Evolutionary conservation across 2,329 filamentous ascomycete genomes (phyloP).

Genomic region (Fusarium sambucinum): DNA sequence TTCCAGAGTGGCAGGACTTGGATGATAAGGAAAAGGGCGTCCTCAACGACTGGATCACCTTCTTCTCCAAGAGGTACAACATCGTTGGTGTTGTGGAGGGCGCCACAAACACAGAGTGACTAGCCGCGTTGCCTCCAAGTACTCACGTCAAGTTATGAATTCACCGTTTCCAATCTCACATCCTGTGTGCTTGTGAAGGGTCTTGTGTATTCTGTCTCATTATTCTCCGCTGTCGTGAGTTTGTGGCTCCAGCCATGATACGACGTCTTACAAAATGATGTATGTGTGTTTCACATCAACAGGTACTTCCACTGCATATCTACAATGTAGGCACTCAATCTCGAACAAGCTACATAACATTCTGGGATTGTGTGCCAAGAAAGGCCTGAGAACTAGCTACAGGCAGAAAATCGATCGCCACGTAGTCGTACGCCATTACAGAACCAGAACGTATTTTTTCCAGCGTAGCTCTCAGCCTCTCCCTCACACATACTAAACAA

Average conservation of each 20-base stretch:
- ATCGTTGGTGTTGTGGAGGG: conserved; percentile 77
- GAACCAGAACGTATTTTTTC: conserved; percentile 7
- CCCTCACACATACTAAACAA: neutral
- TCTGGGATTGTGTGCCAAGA: neutral
- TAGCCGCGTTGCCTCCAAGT: conserved; percentile 40
- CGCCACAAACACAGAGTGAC: conserved; percentile 66
- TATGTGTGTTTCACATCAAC: neutral
- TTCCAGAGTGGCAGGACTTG: conserved; percentile 84
- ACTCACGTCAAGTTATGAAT: conserved; percentile 42
- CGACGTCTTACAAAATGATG: neutral
- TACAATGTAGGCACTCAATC: neutral
- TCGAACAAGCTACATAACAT: neutral
- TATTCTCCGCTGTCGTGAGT: conserved; percentile 43
- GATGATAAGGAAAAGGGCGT: conserved; percentile 86
- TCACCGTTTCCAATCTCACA: neutral
- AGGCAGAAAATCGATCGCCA: neutral
- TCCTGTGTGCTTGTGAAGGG: neutral
- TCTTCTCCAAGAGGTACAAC: conserved; percentile 97
- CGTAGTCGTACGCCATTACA: neutral
- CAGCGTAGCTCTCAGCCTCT: conserved; percentile 1
- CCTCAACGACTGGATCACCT: conserved; percentile 92
- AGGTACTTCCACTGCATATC: neutral
- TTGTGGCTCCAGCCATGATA: conserved; percentile 1
- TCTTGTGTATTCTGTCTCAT: neutral
- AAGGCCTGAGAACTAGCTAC: neutral